These are phyloP conservation scores for Prunus padus DNA, from an alignment of 306 rosid genomes.

Conservation along the genomic window DNA sequence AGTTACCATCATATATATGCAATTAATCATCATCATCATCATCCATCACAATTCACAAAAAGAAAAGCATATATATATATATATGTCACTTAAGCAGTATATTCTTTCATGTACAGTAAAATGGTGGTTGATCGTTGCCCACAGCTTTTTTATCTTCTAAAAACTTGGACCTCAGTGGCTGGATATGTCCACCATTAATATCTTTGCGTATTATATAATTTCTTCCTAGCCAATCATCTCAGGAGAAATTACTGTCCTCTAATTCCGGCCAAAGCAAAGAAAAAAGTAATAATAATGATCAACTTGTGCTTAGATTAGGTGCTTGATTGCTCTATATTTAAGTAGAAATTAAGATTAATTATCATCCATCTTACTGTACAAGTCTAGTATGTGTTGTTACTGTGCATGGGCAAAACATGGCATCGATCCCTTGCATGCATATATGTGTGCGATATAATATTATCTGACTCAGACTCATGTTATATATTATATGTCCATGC, in stretches of 20 bases:
- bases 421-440: background rate
- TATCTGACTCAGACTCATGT: too few relatives aligned
- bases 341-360: constrained; percentile 19
- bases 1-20: constrained; percentile 18
- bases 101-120: constrained; percentile 23
- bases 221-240: constrained; percentile 7
- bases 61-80: background rate
- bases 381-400: constrained; percentile 8
- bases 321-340: constrained; percentile 24
- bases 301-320: constrained; percentile 30
- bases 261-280: constrained; percentile 8
- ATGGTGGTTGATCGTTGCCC: constrained; percentile 35
- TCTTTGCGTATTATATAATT: constrained; percentile 7
- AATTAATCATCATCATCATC: constrained; percentile 49
- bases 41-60: constrained; percentile 26
- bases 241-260: constrained; percentile 16
- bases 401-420: background rate
- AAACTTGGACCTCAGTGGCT: background rate
- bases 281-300: background rate
- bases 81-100: constrained; percentile 15
- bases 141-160: constrained; percentile 5
- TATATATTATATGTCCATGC: too few relatives aligned
- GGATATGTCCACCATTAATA: background rate
- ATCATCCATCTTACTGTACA: constrained; percentile 24
- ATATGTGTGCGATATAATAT: too few relatives aligned